Base-by-base conservation (phyloP, 257 asterid genomes). In the Datura wrightii region DNA sequence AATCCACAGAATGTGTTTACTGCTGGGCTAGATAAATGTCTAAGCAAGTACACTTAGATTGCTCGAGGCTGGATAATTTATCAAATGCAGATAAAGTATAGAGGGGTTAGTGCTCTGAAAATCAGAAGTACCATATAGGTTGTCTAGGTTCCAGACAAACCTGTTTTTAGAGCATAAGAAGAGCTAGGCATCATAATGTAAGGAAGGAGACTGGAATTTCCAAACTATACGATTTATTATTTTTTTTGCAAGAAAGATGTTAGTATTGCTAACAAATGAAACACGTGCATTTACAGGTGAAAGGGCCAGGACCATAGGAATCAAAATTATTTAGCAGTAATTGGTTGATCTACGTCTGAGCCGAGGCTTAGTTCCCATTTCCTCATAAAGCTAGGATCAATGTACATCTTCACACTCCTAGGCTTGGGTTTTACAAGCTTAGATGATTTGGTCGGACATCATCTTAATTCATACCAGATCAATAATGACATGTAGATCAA, bases 251-350 rank as follows among this genome's bases (percentile, higher is more conserved):
- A 24, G 81, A 48, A 50, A 76, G 50, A 13, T 6, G 13, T 6
- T 16, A 34, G 10, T 46, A 72, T 11, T 5, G 54, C 55, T 46
- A 1, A 13, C 46, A 31, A 76, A 52, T 31, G 56, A 72, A 76
- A 50, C 62, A 7, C n/a, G 3, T 24, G 14, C 44, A 76, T 76
- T 50, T 76, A 76, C 82, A 76, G 50, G 82, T 76, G 41, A 76
- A 76, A 76, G 13, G 46, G 42, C 59, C 44, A 65, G 11, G 72
- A 8, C 42, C 71, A 24, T 13, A 50, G 13, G 81, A 50, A 50
- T 76, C 44, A 50, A 16, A 76, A 42, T 7, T 14, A 11, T 72
- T 72, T 46, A 46, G 2, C 82, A 76, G 82, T 18, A 39, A 39
- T 69, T 69, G 79, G 52, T 41, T 41, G 53, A 41, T 69, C 80